Percentiles rank a stretch among this genome's conserved stretches.
These are phyloP conservation scores for Candida krabiensis DNA, from an alignment of 805 yeast species.

Conservation along the genomic window DNA sequence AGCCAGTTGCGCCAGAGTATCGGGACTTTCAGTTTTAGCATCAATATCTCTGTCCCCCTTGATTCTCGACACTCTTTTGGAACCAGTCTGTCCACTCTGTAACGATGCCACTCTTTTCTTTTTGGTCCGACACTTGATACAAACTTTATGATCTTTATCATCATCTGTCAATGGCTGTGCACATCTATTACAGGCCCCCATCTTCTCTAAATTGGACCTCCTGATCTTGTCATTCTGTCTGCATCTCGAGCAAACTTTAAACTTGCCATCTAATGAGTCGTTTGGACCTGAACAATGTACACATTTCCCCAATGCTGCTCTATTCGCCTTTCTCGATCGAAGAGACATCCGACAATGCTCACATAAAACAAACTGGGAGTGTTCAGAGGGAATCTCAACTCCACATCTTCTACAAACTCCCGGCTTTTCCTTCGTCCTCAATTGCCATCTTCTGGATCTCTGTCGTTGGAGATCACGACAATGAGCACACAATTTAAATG, in stretches of 20 bases:
- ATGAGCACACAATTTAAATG: conserved; percentile 59
- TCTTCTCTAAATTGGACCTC: conserved; percentile 52
- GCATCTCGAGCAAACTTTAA: conserved; percentile 66
- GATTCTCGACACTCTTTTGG: neutral
- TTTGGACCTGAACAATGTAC: conserved; percentile 68
- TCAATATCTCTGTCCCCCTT: conserved; percentile 1
- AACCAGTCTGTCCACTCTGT: neutral
- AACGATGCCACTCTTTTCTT: conserved; percentile 38
- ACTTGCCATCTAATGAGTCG: conserved; percentile 43
- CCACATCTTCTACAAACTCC: conserved; percentile 73
- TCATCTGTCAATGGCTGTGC: conserved; percentile 46
- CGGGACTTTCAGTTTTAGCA: neutral
- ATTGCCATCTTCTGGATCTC: conserved; percentile 64
- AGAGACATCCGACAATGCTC: conserved; percentile 57
- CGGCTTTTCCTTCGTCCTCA: conserved; percentile 54
- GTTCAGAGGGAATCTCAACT: conserved; percentile 48
- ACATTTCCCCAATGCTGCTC: conserved; percentile 65
- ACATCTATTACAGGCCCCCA: conserved; percentile 65
- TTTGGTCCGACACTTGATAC: conserved; percentile 51
- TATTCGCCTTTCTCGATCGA: conserved; percentile 53
- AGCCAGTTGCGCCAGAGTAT: neutral
- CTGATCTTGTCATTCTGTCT: conserved; percentile 60
- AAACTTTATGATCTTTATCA: conserved; percentile 58
- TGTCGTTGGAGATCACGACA: conserved; percentile 65
- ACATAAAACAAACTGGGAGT: conserved; percentile 56